phyloP scores from a whole-genome alignment of 805 yeast genomes.

The Teunomyces tritomae region DNA sequence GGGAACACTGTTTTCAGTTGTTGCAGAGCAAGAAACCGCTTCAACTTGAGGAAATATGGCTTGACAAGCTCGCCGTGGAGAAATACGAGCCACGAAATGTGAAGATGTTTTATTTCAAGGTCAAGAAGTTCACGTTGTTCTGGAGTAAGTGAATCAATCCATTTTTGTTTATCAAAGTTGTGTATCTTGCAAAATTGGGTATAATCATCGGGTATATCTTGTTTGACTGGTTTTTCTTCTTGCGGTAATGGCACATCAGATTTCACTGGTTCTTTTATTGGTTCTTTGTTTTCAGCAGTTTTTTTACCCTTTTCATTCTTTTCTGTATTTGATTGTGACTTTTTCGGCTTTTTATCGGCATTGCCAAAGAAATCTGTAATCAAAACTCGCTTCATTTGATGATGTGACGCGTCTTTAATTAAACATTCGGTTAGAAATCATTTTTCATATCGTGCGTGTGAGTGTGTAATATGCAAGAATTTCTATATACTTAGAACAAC shows the following conservation, averaged over 20 bases:
- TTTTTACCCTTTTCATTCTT: neutral
- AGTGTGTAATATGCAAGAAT: neutral
- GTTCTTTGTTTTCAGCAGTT: neutral
- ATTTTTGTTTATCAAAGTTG: constrained; percentile 48
- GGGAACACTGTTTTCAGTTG: constrained; percentile 65
- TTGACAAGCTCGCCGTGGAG: constrained; percentile 73
- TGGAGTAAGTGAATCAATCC: constrained; percentile 47
- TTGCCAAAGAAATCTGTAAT: constrained; percentile 19
- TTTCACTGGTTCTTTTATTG: neutral
- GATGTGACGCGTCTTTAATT: neutral
- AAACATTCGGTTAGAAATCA: neutral
- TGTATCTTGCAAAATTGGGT: constrained; percentile 7
- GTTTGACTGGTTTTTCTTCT: neutral
- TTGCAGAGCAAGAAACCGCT: constrained; percentile 58
- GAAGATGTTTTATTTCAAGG: constrained; percentile 69
- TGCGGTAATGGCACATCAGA: no score
- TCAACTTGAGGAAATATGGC: constrained; percentile 77
- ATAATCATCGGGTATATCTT: neutral
- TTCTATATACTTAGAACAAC: constrained; percentile 20
- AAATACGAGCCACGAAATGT: constrained; percentile 73
- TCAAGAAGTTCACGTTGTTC: constrained; percentile 53
- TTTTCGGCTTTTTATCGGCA: constrained; percentile 1
- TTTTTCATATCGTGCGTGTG: no score
- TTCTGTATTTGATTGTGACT: neutral
- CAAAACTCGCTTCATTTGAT: constrained; percentile 3